Evolutionary conservation across 495 filamentous ascomycete genomes (phyloP).

Genomic region (Aspergillus diversus): DNA sequence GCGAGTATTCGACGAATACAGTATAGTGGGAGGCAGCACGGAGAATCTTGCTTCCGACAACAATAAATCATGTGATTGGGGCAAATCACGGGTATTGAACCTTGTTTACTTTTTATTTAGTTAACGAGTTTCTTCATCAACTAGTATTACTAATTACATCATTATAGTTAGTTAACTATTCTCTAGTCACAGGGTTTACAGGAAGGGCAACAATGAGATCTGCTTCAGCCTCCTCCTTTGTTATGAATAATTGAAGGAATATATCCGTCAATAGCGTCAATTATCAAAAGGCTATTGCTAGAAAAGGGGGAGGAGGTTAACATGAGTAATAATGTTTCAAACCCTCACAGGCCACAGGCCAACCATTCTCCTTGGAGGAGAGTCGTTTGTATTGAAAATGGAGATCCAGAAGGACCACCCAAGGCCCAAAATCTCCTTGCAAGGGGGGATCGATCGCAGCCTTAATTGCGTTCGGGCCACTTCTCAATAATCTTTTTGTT

Average conservation of each 20-base stretch:
- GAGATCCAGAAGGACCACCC: slow-evolving; percentile 18
- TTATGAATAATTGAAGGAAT: slow-evolving; percentile 17
- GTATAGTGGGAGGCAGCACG: slow-evolving; percentile 15
- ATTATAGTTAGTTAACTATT: too few species aligned
- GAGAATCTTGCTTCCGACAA: slow-evolving; percentile 16
- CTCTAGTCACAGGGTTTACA: too few species aligned
- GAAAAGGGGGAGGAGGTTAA: slow-evolving; percentile 28
- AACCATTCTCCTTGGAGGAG: slow-evolving; percentile 9
- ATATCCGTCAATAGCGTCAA: slow-evolving; percentile 19
- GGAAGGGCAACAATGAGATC: not conserved
- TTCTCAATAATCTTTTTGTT: slow-evolving; percentile 1
- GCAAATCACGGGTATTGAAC: slow-evolving; percentile 4
- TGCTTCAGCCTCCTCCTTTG: not conserved
- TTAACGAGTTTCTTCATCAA: not conserved
- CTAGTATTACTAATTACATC: not conserved
- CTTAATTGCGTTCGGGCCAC: slow-evolving; percentile 24
- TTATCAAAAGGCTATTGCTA: slow-evolving; percentile 28
- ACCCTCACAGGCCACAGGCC: slow-evolving; percentile 28
- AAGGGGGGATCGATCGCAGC: slow-evolving; percentile 25
- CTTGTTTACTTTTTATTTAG: slow-evolving; percentile 3
- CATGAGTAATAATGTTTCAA: slow-evolving; percentile 28
- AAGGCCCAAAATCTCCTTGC: slow-evolving; percentile 24
- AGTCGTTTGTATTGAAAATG: slow-evolving; percentile 12
- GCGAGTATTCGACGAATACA: slow-evolving; percentile 17
- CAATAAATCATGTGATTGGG: slow-evolving; percentile 18